A percentile compares a stretch with the other conserved stretches of the same genome.
Conservation (phyloP, 1,284 basidiomycete genomes). For the Microbotryum intermedium region DNA sequence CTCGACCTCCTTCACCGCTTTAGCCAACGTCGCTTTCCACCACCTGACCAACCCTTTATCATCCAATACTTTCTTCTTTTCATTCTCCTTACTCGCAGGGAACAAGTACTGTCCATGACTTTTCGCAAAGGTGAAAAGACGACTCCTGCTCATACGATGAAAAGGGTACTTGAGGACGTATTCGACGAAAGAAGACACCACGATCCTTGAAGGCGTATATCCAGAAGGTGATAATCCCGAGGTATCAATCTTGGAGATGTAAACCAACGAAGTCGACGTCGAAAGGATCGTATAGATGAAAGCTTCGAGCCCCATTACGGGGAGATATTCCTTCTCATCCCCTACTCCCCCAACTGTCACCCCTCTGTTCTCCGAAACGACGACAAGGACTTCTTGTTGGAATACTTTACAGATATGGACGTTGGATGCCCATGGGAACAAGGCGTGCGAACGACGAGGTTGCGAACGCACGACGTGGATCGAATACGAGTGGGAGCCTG, state of each 20-base stretch:
- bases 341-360: slow-evolving; percentile 47
- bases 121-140: slow-evolving; percentile 84
- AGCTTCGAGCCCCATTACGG: slow-evolving; percentile 69
- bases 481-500: slow-evolving; percentile 53
- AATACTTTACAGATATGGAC: slow-evolving; percentile 49
- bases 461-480: slow-evolving; percentile 64
- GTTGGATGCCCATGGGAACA: slow-evolving; percentile 62
- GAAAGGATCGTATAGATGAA: slow-evolving; percentile 65
- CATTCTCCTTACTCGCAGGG: slow-evolving; percentile 71
- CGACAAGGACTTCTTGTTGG: slow-evolving; percentile 63
- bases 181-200: slow-evolving; percentile 59
- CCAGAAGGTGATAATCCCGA: slow-evolving; percentile 55
- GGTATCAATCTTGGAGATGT: slow-evolving; percentile 89
- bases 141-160: slow-evolving; percentile 57
- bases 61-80: slow-evolving; percentile 63
- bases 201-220: slow-evolving; percentile 50
- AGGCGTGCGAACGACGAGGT: slow-evolving; percentile 52
- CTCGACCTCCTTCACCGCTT: slow-evolving; percentile 41
- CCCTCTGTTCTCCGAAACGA: slow-evolving; percentile 12
- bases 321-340: slow-evolving; percentile 43
- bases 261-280: slow-evolving; percentile 65
- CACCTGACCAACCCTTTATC: slow-evolving; percentile 79
- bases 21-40: slow-evolving; percentile 73
- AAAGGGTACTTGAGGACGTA: slow-evolving; percentile 58
- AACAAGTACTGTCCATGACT: slow-evolving; percentile 90